A percentile compares a stretch with the other conserved stretches of the same genome.
Conservation (phyloP, 1,284 basidiomycete genomes). For the Leccinum pallidistipes region DNA sequence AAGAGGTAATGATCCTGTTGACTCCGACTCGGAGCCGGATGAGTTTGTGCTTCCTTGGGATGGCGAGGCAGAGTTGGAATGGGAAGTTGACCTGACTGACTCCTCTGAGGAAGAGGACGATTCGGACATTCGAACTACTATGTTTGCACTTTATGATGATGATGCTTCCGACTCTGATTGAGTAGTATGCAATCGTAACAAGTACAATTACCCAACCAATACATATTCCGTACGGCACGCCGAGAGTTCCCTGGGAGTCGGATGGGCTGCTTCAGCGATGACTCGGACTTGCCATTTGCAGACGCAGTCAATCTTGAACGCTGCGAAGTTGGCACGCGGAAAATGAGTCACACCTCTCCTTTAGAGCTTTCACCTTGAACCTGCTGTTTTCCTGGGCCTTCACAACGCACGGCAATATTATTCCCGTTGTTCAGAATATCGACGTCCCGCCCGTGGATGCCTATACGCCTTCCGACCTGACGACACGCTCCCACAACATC, state of each 20-base stretch:
- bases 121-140: constrained; percentile 8
- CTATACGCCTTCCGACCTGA: constrained; percentile 9
- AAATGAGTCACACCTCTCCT: too few species aligned
- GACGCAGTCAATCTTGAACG: too few species aligned
- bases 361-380: too few species aligned
- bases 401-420: constrained; percentile 27
- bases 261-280: too few species aligned
- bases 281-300: too few species aligned
- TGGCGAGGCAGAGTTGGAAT: constrained; percentile 22
- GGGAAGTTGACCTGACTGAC: background rate
- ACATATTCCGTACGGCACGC: too few species aligned
- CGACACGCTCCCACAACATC: constrained; percentile 51
- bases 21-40: constrained; percentile 19
- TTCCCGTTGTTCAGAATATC: constrained; percentile 6
- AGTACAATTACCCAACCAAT: too few species aligned
- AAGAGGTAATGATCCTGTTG: background rate
- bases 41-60: background rate
- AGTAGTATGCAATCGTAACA: too few species aligned
- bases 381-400: too few species aligned
- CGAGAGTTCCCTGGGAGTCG: too few species aligned
- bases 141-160: background rate
- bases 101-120: constrained; percentile 33
- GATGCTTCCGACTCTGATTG: background rate
- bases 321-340: too few species aligned
- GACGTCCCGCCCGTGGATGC: constrained; percentile 9